Conservation (phyloP, 352 stramenopile species). For the Phytophthora tubulina region DNA sequence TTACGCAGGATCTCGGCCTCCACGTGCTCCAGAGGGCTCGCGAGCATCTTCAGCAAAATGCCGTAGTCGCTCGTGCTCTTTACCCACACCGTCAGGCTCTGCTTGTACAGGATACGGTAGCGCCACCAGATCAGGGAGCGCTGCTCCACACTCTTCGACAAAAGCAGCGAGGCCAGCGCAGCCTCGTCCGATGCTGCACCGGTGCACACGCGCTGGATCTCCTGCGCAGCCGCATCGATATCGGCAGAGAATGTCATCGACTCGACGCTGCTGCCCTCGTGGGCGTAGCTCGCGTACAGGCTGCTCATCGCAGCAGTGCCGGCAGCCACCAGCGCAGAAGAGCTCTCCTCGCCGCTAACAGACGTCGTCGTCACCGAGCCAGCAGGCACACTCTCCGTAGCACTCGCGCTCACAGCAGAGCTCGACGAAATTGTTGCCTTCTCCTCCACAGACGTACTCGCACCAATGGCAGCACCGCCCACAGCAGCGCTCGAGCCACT, state of each 20-base stretch:
- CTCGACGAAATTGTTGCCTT: constrained; percentile 1
- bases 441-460: background rate
- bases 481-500: constrained; percentile 2
- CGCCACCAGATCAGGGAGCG: constrained; percentile 33
- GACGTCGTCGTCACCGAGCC: constrained; percentile 10
- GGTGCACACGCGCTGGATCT: constrained; percentile 47
- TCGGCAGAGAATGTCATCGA: constrained; percentile 41
- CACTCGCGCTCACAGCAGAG: constrained; percentile 1
- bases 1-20: constrained; percentile 67
- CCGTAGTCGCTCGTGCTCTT: constrained; percentile 62
- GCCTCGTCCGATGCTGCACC: constrained; percentile 24
- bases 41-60: constrained; percentile 59
- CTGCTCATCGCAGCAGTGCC: constrained; percentile 9
- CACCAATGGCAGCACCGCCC: background rate
- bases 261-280: constrained; percentile 19
- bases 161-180: constrained; percentile 23
- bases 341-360: background rate
- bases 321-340: background rate
- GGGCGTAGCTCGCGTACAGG: constrained; percentile 17
- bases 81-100: constrained; percentile 60
- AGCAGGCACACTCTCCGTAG: constrained; percentile 8
- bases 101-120: constrained; percentile 56
- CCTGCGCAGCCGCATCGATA: constrained; percentile 52
- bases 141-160: constrained; percentile 28
- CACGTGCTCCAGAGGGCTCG: constrained; percentile 55